phyloP scores from a whole-genome alignment of 257 asterid genomes.

The Nicotiana obtusifolia region DNA sequence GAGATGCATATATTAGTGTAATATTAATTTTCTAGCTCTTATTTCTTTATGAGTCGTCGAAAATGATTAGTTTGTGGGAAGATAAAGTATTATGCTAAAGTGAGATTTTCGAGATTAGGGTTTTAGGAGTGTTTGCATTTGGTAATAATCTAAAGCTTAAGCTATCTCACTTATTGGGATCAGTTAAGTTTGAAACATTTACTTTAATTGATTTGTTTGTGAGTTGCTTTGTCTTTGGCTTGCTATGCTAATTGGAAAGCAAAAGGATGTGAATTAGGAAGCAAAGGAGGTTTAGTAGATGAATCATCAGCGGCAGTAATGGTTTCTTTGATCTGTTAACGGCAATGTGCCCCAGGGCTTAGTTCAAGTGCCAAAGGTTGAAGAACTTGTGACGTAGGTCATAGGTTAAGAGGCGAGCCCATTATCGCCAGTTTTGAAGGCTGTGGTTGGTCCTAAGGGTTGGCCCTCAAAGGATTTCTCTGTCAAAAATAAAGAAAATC shows the following conservation, averaged over 20 bases:
- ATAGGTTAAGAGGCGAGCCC: too few species aligned
- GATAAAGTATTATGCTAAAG: background rate
- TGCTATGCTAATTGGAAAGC: background rate
- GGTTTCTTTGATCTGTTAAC: background rate
- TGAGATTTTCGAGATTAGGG: slow-evolving; percentile 17
- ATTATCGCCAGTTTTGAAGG: too few species aligned
- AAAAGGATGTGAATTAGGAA: background rate
- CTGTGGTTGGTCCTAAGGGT: too few species aligned
- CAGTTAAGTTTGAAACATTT: background rate
- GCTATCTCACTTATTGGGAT: background rate
- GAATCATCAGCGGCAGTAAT: background rate
- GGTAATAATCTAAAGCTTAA: background rate
- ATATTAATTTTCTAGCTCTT: background rate
- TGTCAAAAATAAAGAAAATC: too few species aligned
- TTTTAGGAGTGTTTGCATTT: slow-evolving; percentile 4
- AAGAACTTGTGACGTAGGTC: too few species aligned
- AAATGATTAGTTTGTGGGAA: background rate
- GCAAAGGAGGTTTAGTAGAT: background rate
- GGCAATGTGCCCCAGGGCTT: too few species aligned
- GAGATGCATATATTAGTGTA: background rate
- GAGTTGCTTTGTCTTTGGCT: background rate
- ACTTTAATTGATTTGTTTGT: background rate
- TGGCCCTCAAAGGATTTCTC: too few species aligned
- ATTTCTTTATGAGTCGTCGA: background rate
- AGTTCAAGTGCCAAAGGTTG: too few species aligned